A percentile compares a stretch with the other conserved stretches of the same genome.
These are phyloP conservation scores for Rasamsonia emersonii DNA, from an alignment of 2,329 filamentous ascomycete species.

Conservation along the genomic window DNA sequence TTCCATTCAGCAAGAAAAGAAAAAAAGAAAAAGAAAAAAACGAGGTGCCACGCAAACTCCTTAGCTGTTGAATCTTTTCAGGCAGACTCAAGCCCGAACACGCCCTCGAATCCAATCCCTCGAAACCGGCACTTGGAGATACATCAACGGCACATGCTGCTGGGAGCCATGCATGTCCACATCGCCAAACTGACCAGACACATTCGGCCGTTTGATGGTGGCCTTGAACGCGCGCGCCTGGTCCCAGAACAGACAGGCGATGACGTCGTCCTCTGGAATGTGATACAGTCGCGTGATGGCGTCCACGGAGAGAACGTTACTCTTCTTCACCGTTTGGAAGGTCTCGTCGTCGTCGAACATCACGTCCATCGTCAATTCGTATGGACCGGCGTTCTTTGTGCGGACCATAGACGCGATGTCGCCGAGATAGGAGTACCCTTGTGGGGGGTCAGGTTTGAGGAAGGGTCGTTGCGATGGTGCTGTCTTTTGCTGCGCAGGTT, in stretches of 20 bases:
- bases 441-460: background rate
- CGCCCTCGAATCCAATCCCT: no score
- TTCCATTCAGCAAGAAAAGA: no score
- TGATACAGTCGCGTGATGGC: conserved; percentile 1
- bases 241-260: conserved; percentile 4
- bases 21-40: no score
- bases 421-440: background rate
- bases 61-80: no score
- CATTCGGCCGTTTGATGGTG: conserved; percentile 2
- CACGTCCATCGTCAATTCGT: conserved; percentile 3
- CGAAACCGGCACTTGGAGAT: conserved; percentile 1
- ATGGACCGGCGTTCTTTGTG: conserved; percentile 2
- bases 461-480: background rate
- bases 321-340: background rate
- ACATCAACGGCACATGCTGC: conserved; percentile 3
- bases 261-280: background rate
- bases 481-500: no score
- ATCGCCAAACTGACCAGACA: conserved; percentile 1
- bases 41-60: no score
- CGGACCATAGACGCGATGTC: conserved; percentile 1
- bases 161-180: conserved; percentile 1
- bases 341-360: conserved; percentile 6
- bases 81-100: no score
- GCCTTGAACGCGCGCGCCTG: conserved; percentile 6
- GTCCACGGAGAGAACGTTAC: background rate